These are phyloP conservation scores for Penicillium vulpinum DNA, from an alignment of 2,329 filamentous ascomycete species.

Conservation along the genomic window DNA sequence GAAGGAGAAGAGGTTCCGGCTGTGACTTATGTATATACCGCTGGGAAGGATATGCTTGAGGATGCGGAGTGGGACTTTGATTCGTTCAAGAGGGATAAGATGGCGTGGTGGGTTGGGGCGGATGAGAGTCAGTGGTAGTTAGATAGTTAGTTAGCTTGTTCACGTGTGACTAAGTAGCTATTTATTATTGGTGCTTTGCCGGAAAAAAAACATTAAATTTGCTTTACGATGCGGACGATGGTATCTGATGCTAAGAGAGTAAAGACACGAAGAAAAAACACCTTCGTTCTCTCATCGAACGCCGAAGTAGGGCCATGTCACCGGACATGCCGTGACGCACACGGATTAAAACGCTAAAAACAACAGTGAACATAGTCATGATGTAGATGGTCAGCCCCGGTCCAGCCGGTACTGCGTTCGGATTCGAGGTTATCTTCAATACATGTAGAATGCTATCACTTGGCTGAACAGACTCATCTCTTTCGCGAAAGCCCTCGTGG, in stretches of 20 bases:
- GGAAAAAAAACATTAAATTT: background rate
- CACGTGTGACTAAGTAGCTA: background rate
- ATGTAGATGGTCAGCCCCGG: background rate
- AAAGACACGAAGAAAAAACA: background rate
- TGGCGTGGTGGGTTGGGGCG: conserved; percentile 58
- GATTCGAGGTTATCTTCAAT: background rate
- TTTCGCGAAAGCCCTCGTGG: conserved; percentile 3
- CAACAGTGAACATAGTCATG: background rate
- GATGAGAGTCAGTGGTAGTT: conserved; percentile 48
- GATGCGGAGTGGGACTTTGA: conserved; percentile 83
- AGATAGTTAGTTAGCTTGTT: no score
- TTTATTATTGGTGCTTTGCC: background rate
- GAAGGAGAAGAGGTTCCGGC: conserved; percentile 51
- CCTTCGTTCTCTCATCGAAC: background rate
- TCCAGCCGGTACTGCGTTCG: background rate
- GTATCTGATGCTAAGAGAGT: conserved; percentile 24
- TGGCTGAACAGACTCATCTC: background rate
- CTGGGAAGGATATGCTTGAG: conserved; percentile 57
- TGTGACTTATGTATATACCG: conserved; percentile 66
- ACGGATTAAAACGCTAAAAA: conserved; percentile 1
- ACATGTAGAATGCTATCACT: background rate
- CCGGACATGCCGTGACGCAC: background rate
- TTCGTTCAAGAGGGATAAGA: conserved; percentile 75
- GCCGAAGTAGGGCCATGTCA: background rate
- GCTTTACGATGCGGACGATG: conserved; percentile 15